Conservation (phyloP, 345 rosid genomes). For the Salix brachista region DNA sequence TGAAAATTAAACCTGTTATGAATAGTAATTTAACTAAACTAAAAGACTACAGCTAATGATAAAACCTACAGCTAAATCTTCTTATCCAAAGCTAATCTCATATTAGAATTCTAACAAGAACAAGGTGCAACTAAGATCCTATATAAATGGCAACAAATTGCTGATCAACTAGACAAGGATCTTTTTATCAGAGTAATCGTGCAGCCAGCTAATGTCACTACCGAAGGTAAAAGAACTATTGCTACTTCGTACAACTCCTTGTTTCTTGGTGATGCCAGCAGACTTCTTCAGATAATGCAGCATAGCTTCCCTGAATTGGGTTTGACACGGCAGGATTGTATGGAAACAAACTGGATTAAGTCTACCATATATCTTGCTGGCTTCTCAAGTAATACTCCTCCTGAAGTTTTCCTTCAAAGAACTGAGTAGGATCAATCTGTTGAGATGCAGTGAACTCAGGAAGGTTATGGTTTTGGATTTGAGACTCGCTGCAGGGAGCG, state of each 20-base stretch:
- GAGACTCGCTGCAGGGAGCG: background rate
- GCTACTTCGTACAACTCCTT: constrained; percentile 11
- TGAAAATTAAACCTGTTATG: no score
- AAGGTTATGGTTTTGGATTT: constrained; percentile 21
- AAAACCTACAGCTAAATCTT: no score
- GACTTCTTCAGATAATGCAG: constrained; percentile 16
- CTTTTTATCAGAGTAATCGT: no score
- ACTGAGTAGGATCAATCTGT: constrained; percentile 19
- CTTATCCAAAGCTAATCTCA: no score
- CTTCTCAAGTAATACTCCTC: constrained; percentile 1
- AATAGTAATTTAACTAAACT: no score
- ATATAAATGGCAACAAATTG: background rate
- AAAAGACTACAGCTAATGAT: no score
- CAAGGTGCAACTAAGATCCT: constrained; percentile 3
- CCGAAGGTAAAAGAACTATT: constrained; percentile 1
- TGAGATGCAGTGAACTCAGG: constrained; percentile 18
- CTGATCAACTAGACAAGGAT: no score
- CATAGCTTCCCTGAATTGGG: constrained; percentile 10
- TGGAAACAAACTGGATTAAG: constrained; percentile 30
- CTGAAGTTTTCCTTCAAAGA: constrained; percentile 9
- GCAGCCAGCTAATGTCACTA: no score
- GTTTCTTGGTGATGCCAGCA: constrained; percentile 11
- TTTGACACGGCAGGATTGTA: constrained; percentile 20
- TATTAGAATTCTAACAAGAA: no score
- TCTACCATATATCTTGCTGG: constrained; percentile 11